Percentiles rank a stretch among this genome's conserved stretches.
Evolutionary conservation across 2,329 filamentous ascomycete genomes (phyloP).

Genomic region (Ceratocystis harringtonii): DNA sequence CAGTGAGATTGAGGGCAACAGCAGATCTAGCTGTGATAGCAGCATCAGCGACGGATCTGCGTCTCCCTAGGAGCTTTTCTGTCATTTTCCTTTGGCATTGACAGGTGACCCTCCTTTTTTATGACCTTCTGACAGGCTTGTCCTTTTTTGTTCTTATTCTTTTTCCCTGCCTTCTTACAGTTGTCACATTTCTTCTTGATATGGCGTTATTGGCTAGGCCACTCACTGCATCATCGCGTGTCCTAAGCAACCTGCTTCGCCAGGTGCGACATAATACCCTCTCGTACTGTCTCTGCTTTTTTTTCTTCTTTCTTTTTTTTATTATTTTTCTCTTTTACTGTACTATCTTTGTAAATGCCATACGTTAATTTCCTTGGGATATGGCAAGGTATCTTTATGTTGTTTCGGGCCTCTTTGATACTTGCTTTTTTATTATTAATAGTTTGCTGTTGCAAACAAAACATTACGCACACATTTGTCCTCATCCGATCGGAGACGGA

Average conservation of each 20-base stretch:
- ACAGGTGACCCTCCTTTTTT: neutral
- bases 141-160: neutral
- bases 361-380: neutral
- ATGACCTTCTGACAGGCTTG: neutral
- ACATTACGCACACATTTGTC: neutral
- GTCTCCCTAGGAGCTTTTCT: neutral
- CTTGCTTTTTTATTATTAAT: neutral
- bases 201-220: conserved; percentile 9
- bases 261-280: conserved; percentile 7
- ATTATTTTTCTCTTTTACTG: neutral
- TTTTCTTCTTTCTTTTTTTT: neutral
- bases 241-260: neutral
- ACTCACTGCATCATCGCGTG: conserved; percentile 2
- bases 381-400: neutral
- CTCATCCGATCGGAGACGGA: neutral
- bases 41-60: conserved; percentile 11
- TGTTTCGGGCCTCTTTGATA: neutral
- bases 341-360: neutral
- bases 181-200: neutral
- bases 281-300: neutral
- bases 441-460: neutral
- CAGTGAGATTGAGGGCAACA: neutral
- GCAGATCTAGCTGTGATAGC: conserved; percentile 8
- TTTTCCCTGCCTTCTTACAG: neutral
- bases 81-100: neutral